Base-by-base conservation (phyloP, 2,329 filamentous ascomycete species). In the Lasiodiplodia sp. region DNA sequence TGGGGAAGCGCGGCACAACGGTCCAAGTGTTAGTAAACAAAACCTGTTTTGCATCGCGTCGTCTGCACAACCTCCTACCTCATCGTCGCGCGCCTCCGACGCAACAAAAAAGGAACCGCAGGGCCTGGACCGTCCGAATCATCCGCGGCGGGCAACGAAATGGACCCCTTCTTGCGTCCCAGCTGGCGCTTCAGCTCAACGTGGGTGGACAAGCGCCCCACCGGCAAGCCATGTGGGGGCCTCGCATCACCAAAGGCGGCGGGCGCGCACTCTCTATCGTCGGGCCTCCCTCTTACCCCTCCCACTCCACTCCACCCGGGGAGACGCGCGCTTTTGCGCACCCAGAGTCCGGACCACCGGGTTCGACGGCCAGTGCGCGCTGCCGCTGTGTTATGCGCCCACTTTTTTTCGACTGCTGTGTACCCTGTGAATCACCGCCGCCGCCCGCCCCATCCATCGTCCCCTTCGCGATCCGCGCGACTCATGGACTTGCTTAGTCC, bases 11-110 rank as follows among this genome's bases (percentile, higher is more conserved):
- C 7, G 31, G 25, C n/a, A 34, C 25, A 34, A 31, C 49, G 58
- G 58, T 44, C 58, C 40, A 49, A 62, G 58, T 51, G 58, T 49
- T 57, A n/a, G 55, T 57, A 38, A 38, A 57, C 31, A 57, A 55
- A 38, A 57, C 55, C 55, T 38, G 55, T 38, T 57, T 23, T 53
- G 23, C 31, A 34, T 34, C 31, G 31, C 31, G 31, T 34, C 31
- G 11, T 31, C 34, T 38, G 37, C 14, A n/a, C 28, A 56, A 21
- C 23, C 53, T 10, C 28, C 14, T 31, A n/a, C 31, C 53, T 56
- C 53, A n/a, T 31, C 18, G 16, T 14, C 53, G 18, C 25, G 18
- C 25, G 53, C 53, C 53, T 56, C 53, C 52, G 28, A 55, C 52
- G 16, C 23, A 55, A 25, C 21, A 21, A 25, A 28, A 28, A 28